Evolutionary conservation across 345 rosid genomes (phyloP), one percentile per base, ranked within the genome.

Genomic region (Raphanus sativus): DNA sequence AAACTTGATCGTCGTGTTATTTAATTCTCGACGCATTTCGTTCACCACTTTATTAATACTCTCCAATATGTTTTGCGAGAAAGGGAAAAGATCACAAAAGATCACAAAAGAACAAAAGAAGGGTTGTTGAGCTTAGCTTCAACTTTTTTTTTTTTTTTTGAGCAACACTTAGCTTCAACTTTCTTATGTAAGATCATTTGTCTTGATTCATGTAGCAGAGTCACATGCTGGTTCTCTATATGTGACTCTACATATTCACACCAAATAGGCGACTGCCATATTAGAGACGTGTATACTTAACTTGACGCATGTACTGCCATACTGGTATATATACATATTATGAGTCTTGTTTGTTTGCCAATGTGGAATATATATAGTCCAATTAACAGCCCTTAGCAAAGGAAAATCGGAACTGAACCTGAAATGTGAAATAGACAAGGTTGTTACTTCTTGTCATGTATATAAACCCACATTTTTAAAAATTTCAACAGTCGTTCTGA

Each of bases 121-220:
- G 33, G 60, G 72, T 77, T 56, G 72, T 71, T 71, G 76, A 77
- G 64, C 12, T 65, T 71, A 71, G 72, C n/a, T n/a, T n/a, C n/a
- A n/a, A n/a, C n/a, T n/a, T n/a, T n/a, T n/a, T n/a, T n/a, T n/a
- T n/a, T n/a, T n/a, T n/a, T n/a, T n/a, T n/a, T n/a, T n/a, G n/a
- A n/a, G n/a, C n/a, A n/a, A n/a, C n/a, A n/a, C n/a, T n/a, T n/a
- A n/a, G n/a, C n/a, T n/a, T n/a, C 80, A 28, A 70, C 72, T 38
- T 65, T 59, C 30, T 15, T 42, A 32, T 56, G 75, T 64, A 71
- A 30, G 67, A 65, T 42, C n/a, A 0, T 56, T 64, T 77, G 67
- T 71, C n/a, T 56, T 40, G 32, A 21, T 40, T 13, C 28, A 28
- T 17, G 70, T 36, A 63, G 62, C 62, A 48, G 4, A 34, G 56